Base-by-base conservation (phyloP, 148 eudicot species). In the Pharnaceum exiguum region DNA sequence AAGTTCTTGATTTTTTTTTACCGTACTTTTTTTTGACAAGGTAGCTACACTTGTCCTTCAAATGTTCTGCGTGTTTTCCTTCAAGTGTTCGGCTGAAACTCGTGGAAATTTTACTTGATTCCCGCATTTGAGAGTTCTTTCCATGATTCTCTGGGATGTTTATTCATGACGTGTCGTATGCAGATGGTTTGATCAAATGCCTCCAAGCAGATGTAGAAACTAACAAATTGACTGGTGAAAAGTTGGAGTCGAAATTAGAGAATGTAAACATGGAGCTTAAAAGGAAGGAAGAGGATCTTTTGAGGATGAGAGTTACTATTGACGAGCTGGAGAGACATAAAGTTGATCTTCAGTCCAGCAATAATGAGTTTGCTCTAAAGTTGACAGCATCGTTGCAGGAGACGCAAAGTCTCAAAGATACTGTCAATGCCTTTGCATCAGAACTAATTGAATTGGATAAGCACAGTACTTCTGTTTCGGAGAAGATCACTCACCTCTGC, bases 141-240 rank as follows among this genome's bases (percentile, higher is more conserved):
- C 23, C n/a, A n/a, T n/a, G 24, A n/a, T 29, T 50, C 33, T 55
- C 3, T 49, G 29, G 35, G 28, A 28, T 32, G 9, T 28, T 37
- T 23, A 35, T 45, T 26, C 62, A 54, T 28, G 31, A 43, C 51
- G 39, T 57, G 58, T 55, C 67, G 62, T 43, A 39, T 71, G 63
- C 86, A 94, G 99, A 89, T 74, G 71, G 68, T 60, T 52, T 38
- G 39, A 78, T 83, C 46, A 76, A 78, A 70, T 59, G 72, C 53
- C 79, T 86, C 55, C 83, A 94, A 77, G 82, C 58, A 71, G 82
- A 79, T 59, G 71, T 82, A 36, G 71, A 66, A 28, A 59, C 77
- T 51, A 69, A 68, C 40, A 74, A 61, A 68, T 56, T 61, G 68
- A 70, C 72, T 49, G 66, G 77, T 46, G 82, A 73, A 46, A 75